phyloP scores from a whole-genome alignment of 2,329 filamentous ascomycete genomes.

The Aaosphaeria arxii region DNA sequence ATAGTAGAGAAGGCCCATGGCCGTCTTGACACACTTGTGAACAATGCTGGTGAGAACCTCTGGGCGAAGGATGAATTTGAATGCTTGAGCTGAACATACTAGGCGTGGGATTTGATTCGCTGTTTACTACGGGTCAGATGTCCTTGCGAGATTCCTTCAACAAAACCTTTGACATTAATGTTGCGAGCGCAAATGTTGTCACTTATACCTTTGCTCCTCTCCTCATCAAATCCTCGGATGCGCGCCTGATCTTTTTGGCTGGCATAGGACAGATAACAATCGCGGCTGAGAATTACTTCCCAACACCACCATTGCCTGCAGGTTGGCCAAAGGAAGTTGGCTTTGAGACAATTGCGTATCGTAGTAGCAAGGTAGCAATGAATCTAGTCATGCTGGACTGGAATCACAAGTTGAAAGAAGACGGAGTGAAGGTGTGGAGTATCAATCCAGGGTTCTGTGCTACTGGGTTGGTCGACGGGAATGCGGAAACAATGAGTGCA shows the following conservation, averaged over 20 bases:
- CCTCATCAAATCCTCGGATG: conserved; percentile 30
- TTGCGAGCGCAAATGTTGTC: conserved; percentile 34
- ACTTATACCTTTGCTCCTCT: conserved; percentile 32
- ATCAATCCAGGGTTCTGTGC: conserved; percentile 44
- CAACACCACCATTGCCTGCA: neutral
- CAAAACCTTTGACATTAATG: conserved; percentile 33
- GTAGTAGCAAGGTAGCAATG: conserved; percentile 41
- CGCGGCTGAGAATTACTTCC: conserved; percentile 7
- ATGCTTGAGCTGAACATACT: neutral
- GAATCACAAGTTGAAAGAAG: conserved; percentile 12
- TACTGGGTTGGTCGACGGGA: conserved; percentile 33
- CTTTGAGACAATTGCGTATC: conserved; percentile 30
- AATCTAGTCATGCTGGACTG: conserved; percentile 50
- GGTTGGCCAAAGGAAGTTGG: conserved; percentile 46
- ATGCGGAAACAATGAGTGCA: conserved; percentile 25
- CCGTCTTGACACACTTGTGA: conserved; percentile 1
- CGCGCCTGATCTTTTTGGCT: conserved; percentile 38
- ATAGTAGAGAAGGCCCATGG: neutral
- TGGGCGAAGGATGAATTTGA: too few species aligned
- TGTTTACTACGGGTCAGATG: neutral
- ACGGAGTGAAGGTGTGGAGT: conserved; percentile 35
- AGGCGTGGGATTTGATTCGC: conserved; percentile 1
- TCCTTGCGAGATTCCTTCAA: conserved; percentile 27
- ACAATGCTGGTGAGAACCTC: neutral
- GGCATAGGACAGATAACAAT: conserved; percentile 21